A percentile compares a stretch with the other conserved stretches of the same genome.
These are phyloP conservation scores for Hymenoscyphus linearis DNA, from an alignment of 2,329 filamentous ascomycete genomes.

Conservation along the genomic window DNA sequence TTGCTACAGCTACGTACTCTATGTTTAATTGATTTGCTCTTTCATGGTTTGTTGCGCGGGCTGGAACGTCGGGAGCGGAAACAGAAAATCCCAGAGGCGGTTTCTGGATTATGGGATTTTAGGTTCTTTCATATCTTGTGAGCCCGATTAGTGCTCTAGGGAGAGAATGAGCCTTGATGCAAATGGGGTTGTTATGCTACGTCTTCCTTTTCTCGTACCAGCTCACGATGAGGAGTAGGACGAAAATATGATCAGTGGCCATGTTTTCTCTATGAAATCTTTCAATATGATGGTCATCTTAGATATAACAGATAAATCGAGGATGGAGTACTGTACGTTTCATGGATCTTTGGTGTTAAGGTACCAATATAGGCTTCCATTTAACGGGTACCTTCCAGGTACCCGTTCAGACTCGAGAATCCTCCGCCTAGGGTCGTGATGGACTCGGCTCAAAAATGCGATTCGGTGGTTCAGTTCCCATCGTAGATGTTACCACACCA, in stretches of 20 bases:
- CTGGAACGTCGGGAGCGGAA: neutral
- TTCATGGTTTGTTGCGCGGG: neutral
- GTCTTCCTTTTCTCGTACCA: neutral
- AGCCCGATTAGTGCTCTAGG: neutral
- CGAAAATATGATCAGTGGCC: neutral
- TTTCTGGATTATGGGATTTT: neutral
- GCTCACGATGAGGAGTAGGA: neutral
- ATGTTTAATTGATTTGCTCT: neutral
- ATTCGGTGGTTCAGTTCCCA: neutral
- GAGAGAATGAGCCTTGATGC: neutral
- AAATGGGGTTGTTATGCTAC: neutral
- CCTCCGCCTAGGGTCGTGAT: no score
- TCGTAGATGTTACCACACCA: neutral
- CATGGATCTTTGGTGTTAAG: neutral
- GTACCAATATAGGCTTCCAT: neutral
- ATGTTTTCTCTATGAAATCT: no score
- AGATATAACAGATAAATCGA: neutral
- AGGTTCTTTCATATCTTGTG: neutral
- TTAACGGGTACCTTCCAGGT: neutral
- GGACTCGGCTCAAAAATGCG: neutral
- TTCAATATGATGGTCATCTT: neutral
- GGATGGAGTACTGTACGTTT: neutral
- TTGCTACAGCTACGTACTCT: neutral
- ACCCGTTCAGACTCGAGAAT: no score
- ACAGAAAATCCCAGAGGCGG: neutral